Percentiles rank a stretch among this genome's conserved stretches.
Evolutionary conservation across 768 basidiomycete genomes (phyloP).

Genomic region (Daedalea quercina): DNA sequence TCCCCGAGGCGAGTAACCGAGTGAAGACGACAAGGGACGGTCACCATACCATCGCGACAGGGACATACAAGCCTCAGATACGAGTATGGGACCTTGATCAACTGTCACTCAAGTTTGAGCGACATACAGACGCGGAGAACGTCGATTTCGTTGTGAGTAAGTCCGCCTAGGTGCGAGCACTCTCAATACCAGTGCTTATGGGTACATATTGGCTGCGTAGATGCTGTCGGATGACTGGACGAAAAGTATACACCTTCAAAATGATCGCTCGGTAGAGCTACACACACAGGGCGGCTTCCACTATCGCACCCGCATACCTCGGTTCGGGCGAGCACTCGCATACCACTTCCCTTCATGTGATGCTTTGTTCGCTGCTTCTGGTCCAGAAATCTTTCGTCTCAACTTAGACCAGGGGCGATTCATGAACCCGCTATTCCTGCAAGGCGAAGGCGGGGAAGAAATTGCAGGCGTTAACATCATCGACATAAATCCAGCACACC

Average conservation of each 20-base stretch:
- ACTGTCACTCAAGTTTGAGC: conserved; percentile 89
- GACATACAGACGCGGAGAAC: conserved; percentile 94
- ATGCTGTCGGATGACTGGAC: conserved; percentile 98
- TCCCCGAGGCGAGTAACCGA: conserved; percentile 92
- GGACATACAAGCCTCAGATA: conserved; percentile 97
- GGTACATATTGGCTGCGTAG: conserved; percentile 33
- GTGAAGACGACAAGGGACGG: conserved; percentile 90
- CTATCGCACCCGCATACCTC: conserved; percentile 90
- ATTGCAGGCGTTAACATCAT: conserved; percentile 85
- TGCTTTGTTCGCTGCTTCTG: conserved; percentile 76
- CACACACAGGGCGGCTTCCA: conserved; percentile 94
- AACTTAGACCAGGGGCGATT: conserved; percentile 96
- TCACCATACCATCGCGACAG: conserved; percentile 88
- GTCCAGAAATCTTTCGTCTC: conserved; percentile 84
- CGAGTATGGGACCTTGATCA: conserved; percentile 93
- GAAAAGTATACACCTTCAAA: conserved; percentile 94
- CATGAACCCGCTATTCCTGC: conserved; percentile 69
- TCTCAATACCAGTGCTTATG: background rate
- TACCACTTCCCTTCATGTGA: conserved; percentile 96
- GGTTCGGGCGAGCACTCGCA: conserved; percentile 84
- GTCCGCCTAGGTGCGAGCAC: conserved; percentile 20
- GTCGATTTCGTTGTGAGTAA: conserved; percentile 94
- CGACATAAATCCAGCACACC: conserved; percentile 91
- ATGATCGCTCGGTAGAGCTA: conserved; percentile 88
- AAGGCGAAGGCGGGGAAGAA: conserved; percentile 41